Conservation (phyloP, 192 early-diverging fungal species). For the Dissophora globulifera region DNA sequence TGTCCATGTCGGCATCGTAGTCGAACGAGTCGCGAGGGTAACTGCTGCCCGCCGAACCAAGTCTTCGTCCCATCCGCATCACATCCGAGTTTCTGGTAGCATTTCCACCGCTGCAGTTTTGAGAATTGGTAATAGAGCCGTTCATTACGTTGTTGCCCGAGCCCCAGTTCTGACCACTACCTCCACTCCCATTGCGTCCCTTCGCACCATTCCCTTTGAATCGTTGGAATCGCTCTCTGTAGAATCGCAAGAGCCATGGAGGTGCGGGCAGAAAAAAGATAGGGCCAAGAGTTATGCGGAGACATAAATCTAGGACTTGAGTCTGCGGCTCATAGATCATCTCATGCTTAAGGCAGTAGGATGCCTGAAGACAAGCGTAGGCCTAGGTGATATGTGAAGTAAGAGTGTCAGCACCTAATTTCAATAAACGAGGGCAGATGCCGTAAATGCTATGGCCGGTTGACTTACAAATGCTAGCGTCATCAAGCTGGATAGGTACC, state of each 20-base stretch:
- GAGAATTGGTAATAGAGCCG: not conserved
- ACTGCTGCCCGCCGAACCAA: not conserved
- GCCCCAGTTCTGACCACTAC: not conserved
- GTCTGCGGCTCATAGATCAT: slow-evolving; percentile 10
- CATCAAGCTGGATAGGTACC: slow-evolving; percentile 29
- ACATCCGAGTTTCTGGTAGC: not conserved
- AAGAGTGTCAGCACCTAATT: too few species aligned
- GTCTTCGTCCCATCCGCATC: not conserved
- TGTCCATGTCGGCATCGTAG: not conserved
- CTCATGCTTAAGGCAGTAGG: not conserved
- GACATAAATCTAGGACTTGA: slow-evolving; percentile 42
- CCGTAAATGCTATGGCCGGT: not conserved
- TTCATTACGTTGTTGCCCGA: not conserved
- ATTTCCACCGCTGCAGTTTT: not conserved
- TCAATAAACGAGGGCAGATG: too few species aligned
- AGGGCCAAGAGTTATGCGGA: slow-evolving; percentile 25
- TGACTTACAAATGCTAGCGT: slow-evolving; percentile 22
- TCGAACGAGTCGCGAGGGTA: slow-evolving; percentile 2
- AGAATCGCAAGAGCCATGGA: slow-evolving; percentile 18
- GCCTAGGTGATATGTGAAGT: too few species aligned
- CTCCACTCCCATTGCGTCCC: slow-evolving; percentile 7
- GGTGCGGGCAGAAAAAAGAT: slow-evolving; percentile 41
- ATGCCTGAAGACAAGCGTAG: slow-evolving; percentile 7
- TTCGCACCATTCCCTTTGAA: slow-evolving; percentile 10
- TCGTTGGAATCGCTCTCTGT: slow-evolving; percentile 31